phyloP scores from a whole-genome alignment of 768 basidiomycete species.

The Auriscalpium orientale region DNA sequence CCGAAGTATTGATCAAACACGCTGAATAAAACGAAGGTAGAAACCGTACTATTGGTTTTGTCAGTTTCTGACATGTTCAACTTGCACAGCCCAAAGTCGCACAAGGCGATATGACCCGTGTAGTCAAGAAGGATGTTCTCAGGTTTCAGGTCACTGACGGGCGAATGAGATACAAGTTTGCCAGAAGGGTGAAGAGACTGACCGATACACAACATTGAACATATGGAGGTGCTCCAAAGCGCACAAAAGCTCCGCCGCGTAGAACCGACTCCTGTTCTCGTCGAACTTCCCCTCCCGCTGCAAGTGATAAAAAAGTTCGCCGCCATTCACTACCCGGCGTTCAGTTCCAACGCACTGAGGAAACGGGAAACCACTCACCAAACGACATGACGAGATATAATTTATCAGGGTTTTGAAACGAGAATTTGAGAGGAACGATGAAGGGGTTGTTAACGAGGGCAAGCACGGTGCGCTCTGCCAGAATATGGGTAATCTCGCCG shows the following conservation, averaged over 20 bases:
- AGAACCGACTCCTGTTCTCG: slow-evolving; percentile 88
- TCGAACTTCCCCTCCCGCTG: slow-evolving; percentile 97
- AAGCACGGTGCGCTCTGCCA: slow-evolving; percentile 94
- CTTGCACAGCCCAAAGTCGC: slow-evolving; percentile 96
- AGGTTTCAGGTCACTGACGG: slow-evolving; percentile 81
- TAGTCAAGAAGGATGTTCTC: slow-evolving; percentile 98
- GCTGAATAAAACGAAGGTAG: not conserved
- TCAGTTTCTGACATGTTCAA: slow-evolving; percentile 97
- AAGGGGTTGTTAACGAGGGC: slow-evolving; percentile 98
- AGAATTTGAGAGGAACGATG: slow-evolving; percentile 98
- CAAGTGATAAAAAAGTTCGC: slow-evolving; percentile 95
- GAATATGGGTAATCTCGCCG: slow-evolving; percentile 96
- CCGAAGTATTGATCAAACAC: slow-evolving; percentile 1
- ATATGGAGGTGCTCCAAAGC: slow-evolving; percentile 94
- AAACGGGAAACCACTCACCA: slow-evolving; percentile 36
- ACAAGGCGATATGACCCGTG: slow-evolving; percentile 95
- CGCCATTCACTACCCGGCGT: slow-evolving; percentile 71
- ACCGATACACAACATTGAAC: slow-evolving; percentile 99
- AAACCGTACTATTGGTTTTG: slow-evolving; percentile 82
- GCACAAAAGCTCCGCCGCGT: slow-evolving; percentile 93
- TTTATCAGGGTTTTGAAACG: slow-evolving; percentile 97
- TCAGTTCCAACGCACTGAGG: too few relatives aligned
- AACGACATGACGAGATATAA: slow-evolving; percentile 97
- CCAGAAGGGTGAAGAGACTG: slow-evolving; percentile 1
- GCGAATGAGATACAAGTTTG: slow-evolving; percentile 2